These are phyloP conservation scores for Ophiostoma pallidulum DNA, from an alignment of 2,329 filamentous ascomycete genomes.

Conservation along the genomic window DNA sequence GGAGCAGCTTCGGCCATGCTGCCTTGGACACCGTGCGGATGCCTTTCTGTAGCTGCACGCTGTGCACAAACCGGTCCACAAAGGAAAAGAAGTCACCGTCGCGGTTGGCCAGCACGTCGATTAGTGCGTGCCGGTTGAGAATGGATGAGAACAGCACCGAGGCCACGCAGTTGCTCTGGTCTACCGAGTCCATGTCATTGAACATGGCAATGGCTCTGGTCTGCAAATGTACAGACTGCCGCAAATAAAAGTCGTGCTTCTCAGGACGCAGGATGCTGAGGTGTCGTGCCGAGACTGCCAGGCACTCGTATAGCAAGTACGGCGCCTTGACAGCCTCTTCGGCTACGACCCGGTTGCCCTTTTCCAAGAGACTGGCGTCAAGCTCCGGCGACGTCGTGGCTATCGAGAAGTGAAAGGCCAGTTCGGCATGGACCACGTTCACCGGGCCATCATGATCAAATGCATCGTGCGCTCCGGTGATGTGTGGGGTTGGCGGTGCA, in stretches of 20 bases:
- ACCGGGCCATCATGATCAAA: constrained; percentile 10
- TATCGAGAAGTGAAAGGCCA: constrained; percentile 20
- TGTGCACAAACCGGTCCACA: constrained; percentile 32
- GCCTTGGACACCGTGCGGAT: constrained; percentile 29
- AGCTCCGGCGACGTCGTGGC: constrained; percentile 13
- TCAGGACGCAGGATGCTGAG: constrained; percentile 22
- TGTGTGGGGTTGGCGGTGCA: constrained; percentile 6
- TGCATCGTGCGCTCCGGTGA: neutral
- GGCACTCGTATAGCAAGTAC: constrained; percentile 29
- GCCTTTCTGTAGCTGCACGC: constrained; percentile 33
- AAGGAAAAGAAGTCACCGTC: constrained; percentile 31
- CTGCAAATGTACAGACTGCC: constrained; percentile 35
- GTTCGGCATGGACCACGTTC: constrained; percentile 22
- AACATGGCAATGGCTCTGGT: constrained; percentile 33
- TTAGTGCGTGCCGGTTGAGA: constrained; percentile 38
- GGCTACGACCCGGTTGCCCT: constrained; percentile 15
- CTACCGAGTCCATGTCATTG: constrained; percentile 22
- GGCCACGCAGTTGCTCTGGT: constrained; percentile 19
- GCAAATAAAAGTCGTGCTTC: constrained; percentile 21
- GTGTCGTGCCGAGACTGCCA: constrained; percentile 31
- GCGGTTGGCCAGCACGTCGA: constrained; percentile 33
- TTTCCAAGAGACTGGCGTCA: constrained; percentile 10
- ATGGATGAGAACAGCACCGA: constrained; percentile 36
- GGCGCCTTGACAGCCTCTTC: constrained; percentile 21
- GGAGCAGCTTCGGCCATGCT: constrained; percentile 27